Evolutionary conservation across 2,329 filamentous ascomycete species (phyloP), one percentile per base, ranked within the genome.

Genomic region (Emmonsia crescens): DNA sequence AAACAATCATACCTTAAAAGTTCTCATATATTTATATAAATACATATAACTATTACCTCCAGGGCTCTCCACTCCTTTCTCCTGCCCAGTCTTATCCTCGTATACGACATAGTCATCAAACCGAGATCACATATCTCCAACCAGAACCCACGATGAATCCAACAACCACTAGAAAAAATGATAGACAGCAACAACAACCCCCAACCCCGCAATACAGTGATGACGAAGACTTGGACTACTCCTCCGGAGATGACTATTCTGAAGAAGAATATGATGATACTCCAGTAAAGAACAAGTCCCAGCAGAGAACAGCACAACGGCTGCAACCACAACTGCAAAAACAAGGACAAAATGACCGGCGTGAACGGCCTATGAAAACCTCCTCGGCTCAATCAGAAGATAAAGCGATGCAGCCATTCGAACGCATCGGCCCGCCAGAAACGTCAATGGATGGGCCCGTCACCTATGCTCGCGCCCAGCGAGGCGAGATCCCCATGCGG

Each of bases 361-460:
- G 56, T n/a, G 36, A 60, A 57, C 57, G 57, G 16, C 55, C 60
- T 9, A 67, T 42, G 62, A 65, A 54, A 66, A 68, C 63, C 59
- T 64, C 33, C 56, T 63, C 55, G 59, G 66, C n/a, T 56, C 59
- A 80, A 69, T 80, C 79, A 60, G 79, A 54, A 8, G 31, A 80
- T 66, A 79, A 77, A 62, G 72, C 75, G 63, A 79, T 80, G 76
- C 75, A 78, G 62, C 77, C 79, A 36, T 83, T 83, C 64, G 80
- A 83, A 69, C 78, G 78, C 54, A 83, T 83, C 65, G 81, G 81
- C 8, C 80, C 80, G 12, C 80, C 82, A 64, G 78, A 75, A 67
- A 82, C 81, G 54, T 79, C 76, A 59, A 83, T 83, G 81, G 77
- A 81, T 64, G 81, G 81, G 1, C 81, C 81, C 5, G 81, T 83